Percentiles rank a stretch among this genome's conserved stretches.
phyloP scores from a whole-genome alignment of 2,329 filamentous ascomycete genomes.

The Rasamsonia emersonii region DNA sequence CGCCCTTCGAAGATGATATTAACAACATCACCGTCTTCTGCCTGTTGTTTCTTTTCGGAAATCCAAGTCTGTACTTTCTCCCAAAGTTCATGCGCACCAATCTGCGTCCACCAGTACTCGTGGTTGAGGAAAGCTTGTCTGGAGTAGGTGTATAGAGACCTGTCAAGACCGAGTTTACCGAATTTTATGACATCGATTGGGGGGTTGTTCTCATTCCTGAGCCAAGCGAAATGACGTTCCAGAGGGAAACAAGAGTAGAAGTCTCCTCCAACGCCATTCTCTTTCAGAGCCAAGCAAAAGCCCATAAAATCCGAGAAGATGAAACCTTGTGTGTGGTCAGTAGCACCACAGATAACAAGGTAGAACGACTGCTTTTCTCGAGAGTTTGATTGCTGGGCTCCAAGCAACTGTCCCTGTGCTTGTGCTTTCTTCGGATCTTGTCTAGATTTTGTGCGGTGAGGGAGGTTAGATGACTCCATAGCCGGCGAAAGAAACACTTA shows the following conservation, averaged over 20 bases:
- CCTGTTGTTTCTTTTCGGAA: neutral
- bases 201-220: neutral
- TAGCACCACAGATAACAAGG: conserved; percentile 3
- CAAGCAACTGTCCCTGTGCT: neutral
- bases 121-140: neutral
- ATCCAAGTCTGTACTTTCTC: neutral
- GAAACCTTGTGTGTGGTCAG: conserved; percentile 1
- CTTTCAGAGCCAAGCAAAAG: conserved; percentile 4
- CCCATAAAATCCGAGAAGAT: conserved; percentile 6
- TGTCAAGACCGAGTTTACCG: neutral
- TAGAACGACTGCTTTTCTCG: conserved; percentile 2
- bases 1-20: neutral
- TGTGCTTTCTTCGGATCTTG: neutral
- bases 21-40: neutral
- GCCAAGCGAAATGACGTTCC: conserved; percentile 4
- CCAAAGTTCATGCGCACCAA: neutral
- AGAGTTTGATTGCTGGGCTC: neutral
- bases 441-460: no score
- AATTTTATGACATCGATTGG: neutral
- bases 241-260: conserved; percentile 6
- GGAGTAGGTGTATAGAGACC: neutral
- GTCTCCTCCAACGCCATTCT: conserved; percentile 4
- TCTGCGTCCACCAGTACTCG: conserved; percentile 1
- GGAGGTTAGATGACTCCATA: no score
- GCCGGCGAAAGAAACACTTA: no score